phyloP scores from a whole-genome alignment of 1,284 basidiomycete species.

The Coriolopsis trogii region DNA sequence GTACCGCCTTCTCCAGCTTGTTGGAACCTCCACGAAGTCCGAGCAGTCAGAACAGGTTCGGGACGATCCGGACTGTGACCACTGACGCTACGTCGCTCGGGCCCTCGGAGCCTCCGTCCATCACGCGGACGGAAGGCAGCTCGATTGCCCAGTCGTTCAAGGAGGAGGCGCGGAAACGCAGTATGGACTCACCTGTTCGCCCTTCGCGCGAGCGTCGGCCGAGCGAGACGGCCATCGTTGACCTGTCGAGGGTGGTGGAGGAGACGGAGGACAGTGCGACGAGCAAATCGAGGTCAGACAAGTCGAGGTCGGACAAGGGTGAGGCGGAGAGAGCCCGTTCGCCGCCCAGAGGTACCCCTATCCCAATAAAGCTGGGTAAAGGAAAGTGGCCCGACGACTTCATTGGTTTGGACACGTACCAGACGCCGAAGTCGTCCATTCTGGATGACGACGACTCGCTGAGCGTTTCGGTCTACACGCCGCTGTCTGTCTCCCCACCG shows the following conservation, averaged over 20 bases:
- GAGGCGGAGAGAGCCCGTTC: conserved; percentile 31
- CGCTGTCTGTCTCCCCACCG: conserved; percentile 54
- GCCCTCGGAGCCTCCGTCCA: conserved; percentile 55
- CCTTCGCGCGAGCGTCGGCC: conserved; percentile 54
- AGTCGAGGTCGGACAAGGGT: conserved; percentile 32
- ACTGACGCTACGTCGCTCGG: conserved; percentile 73
- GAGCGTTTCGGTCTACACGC: conserved; percentile 32
- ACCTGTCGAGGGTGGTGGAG: conserved; percentile 70
- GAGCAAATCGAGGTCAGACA: conserved; percentile 31
- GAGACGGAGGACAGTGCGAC: conserved; percentile 67
- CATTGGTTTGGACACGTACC: conserved; percentile 52
- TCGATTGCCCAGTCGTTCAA: conserved; percentile 44
- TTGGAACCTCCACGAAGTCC: conserved; percentile 53
- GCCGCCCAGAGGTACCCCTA: conserved; percentile 29
- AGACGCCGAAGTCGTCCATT: conserved; percentile 30
- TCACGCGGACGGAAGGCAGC: conserved; percentile 64
- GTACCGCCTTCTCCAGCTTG: conserved; percentile 65
- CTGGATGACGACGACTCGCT: conserved; percentile 29
- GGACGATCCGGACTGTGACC: conserved; percentile 77
- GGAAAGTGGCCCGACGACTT: conserved; percentile 86
- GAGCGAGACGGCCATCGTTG: conserved; percentile 61
- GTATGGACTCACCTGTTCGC: conserved; percentile 32
- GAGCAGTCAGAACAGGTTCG: conserved; percentile 56
- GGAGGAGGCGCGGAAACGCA: conserved; percentile 50
- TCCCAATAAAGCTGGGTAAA: conserved; percentile 64